Conservation (phyloP, 73 alveolate genomes). For the Paraurostyla sp. region DNA sequence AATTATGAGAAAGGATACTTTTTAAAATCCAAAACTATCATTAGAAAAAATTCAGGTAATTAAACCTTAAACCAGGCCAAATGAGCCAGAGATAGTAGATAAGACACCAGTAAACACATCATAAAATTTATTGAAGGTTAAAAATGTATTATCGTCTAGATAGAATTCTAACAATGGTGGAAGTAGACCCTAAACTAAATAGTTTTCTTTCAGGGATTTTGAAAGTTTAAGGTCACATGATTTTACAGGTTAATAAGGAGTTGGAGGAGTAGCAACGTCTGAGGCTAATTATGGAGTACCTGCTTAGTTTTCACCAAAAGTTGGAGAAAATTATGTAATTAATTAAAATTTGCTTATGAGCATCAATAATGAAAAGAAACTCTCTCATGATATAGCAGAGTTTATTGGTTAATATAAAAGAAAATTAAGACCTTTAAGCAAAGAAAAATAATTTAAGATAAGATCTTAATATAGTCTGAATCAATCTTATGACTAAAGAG, state of each 20-base stretch:
- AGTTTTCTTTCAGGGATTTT: constrained; percentile 31
- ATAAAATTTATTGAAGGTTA: not conserved
- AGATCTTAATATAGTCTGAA: not conserved
- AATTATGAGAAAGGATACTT: not conserved
- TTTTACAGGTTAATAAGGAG: not conserved
- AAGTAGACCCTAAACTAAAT: not conserved
- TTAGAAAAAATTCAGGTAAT: not conserved
- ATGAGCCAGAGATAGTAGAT: not conserved
- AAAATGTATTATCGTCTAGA: not conserved
- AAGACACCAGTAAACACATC: not conserved
- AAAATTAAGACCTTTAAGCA: constrained; percentile 3
- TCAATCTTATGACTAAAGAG: not conserved
- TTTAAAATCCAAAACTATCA: not conserved
- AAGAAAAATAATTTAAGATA: not conserved
- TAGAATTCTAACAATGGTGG: not conserved
- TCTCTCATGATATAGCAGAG: constrained; percentile 22
- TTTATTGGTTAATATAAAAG: constrained; percentile 26
- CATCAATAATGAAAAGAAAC: constrained; percentile 10
- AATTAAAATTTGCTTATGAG: not conserved
- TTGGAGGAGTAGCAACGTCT: not conserved
- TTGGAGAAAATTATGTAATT: too few relatives aligned
- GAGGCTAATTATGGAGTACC: not conserved
- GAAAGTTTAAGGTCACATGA: constrained; percentile 30
- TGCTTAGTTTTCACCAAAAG: too few relatives aligned
- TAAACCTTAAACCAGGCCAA: not conserved